Evolutionary conservation across 192 early-diverging fungal species (phyloP), one percentile per base, ranked within the genome.

Genomic region (Jimgerdemannia flammicorona): DNA sequence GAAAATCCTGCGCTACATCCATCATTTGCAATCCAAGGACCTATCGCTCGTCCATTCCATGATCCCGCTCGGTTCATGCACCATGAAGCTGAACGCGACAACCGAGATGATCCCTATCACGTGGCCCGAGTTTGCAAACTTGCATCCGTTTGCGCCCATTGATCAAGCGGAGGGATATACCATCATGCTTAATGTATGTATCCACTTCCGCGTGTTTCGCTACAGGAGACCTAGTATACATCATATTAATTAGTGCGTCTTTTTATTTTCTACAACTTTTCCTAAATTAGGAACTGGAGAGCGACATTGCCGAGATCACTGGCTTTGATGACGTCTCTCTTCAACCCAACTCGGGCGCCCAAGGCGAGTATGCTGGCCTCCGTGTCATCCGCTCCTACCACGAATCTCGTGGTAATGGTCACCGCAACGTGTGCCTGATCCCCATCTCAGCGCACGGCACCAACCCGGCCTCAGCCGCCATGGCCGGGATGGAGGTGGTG

Each of bases 101-200:
- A 95, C 95, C 29, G 96, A 99, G 87, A 98, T 99, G 94, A 99
- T 99, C 78, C 98, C 98, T n/a, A 91, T 99, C 66, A 98, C 98
- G 39, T 98, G 96, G 95, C 96, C 98, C 59, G 97, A 98, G 80
- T 97, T 99, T 78, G 89, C 89, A 75, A 88, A 90, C 80, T 91
- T 99, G 71, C 98, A 99, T 84, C 98, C 98, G 71, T 99, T 99
- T 78, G 98, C 93, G 8, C 98, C 98, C 49, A 76, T 85, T 64
- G 93, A 97, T 66, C 98, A 99, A 85, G 91, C 96, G n/a, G 88
- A 90, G 72, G 98, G 98, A 44, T 99, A 99, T 83, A 81, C 90
- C 49, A 90, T 92, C 54, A 90, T 99, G 91, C 87, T 97, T 6
- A 59, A 59, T 59, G 49, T 59, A 59, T 59, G 66, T 79, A 88